These are phyloP conservation scores for Pichia kluyveri DNA, from an alignment of 805 yeast genomes.

Conservation along the genomic window DNA sequence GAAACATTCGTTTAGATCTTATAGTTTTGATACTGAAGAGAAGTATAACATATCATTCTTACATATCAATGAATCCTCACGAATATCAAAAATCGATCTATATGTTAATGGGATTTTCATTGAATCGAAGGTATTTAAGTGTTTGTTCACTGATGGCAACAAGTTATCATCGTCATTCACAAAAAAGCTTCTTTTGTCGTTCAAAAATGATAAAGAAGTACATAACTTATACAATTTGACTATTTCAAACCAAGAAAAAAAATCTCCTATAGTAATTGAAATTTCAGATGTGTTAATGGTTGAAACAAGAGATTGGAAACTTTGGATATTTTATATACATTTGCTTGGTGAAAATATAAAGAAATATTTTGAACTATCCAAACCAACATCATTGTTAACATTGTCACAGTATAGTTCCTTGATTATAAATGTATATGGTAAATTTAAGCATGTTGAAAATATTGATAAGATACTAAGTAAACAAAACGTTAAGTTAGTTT, in stretches of 20 bases:
- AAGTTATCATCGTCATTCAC: neutral
- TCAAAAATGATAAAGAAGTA: neutral
- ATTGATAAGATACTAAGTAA: neutral
- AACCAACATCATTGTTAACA: conserved; percentile 29
- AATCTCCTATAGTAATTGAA: neutral
- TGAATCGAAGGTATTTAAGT: conserved; percentile 17
- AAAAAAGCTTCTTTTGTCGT: neutral
- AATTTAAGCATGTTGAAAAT: neutral
- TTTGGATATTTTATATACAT: conserved; percentile 44
- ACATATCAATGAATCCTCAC: conserved; percentile 15
- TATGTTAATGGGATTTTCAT: conserved; percentile 42
- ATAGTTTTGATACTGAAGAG: conserved; percentile 17
- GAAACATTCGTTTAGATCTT: conserved; percentile 19
- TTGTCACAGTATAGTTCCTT: neutral
- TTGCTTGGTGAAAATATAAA: conserved; percentile 43
- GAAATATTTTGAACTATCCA: conserved; percentile 31
- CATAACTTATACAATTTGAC: neutral
- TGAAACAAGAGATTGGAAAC: conserved; percentile 29
- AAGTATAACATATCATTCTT: conserved; percentile 21
- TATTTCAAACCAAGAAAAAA: neutral
- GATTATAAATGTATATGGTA: neutral
- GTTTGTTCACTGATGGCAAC: conserved; percentile 5
- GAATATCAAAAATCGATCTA: conserved; percentile 31
- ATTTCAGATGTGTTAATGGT: conserved; percentile 18
- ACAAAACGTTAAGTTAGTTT: neutral